Evolutionary conservation across 1,139 yeast species (phyloP).

Genomic region (Geotrichum candidum): DNA sequence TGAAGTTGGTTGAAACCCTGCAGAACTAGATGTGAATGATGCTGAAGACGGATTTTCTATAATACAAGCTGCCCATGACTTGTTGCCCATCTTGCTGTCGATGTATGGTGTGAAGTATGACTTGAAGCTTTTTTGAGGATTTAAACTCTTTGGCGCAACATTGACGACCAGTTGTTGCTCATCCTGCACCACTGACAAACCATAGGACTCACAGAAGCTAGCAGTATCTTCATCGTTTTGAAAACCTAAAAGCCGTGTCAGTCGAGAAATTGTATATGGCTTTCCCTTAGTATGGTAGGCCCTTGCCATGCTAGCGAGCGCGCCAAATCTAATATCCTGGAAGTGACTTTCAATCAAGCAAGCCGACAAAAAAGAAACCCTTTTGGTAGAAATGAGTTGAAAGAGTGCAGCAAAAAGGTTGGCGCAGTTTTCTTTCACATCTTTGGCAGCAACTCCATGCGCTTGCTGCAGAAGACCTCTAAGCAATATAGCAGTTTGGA

Average conservation of each 20-base stretch:
- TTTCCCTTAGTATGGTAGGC: slow-evolving; percentile 68
- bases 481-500: slow-evolving; percentile 67
- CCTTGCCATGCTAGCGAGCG: slow-evolving; percentile 61
- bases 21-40: background rate
- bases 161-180: slow-evolving; percentile 53
- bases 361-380: slow-evolving; percentile 64
- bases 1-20: background rate
- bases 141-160: slow-evolving; percentile 43
- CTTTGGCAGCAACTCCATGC: slow-evolving; percentile 51
- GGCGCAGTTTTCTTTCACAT: slow-evolving; percentile 49
- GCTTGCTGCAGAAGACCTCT: slow-evolving; percentile 59
- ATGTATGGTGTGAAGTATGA: slow-evolving; percentile 55
- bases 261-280: slow-evolving; percentile 48
- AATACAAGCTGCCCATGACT: slow-evolving; percentile 34
- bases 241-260: slow-evolving; percentile 57
- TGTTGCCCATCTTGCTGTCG: slow-evolving; percentile 42
- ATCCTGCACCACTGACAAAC: slow-evolving; percentile 44
- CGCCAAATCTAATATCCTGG: slow-evolving; percentile 71
- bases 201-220: slow-evolving; percentile 59
- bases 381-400: slow-evolving; percentile 42
- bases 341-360: slow-evolving; percentile 77
- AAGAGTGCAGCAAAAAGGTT: slow-evolving; percentile 66
- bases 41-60: slow-evolving; percentile 35
- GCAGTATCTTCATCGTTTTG: slow-evolving; percentile 50
- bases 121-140: slow-evolving; percentile 43